phyloP scores from a whole-genome alignment of 2,329 filamentous ascomycete species.

The Clathrospora elynae region DNA sequence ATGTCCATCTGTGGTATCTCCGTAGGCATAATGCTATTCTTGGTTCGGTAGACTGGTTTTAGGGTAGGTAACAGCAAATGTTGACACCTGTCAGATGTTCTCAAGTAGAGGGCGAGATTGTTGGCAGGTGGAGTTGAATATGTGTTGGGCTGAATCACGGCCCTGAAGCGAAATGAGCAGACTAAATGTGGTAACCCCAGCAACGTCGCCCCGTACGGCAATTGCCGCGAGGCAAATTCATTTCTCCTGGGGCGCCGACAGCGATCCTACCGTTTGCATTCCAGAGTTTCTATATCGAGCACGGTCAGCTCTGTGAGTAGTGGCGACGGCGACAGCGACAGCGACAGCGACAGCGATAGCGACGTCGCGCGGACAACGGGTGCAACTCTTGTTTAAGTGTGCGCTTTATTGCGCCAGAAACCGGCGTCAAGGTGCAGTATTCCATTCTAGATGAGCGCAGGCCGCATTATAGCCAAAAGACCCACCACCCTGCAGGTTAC shows the following conservation, averaged over 20 bases:
- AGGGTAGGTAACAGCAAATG: slow-evolving; percentile 1
- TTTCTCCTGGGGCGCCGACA: neutral
- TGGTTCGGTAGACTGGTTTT: slow-evolving; percentile 1
- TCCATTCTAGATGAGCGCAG: neutral
- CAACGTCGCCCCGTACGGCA: neutral
- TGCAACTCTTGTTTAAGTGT: neutral
- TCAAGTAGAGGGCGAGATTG: neutral
- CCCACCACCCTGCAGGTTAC: neutral
- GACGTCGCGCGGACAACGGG: neutral
- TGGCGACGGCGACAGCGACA: no score
- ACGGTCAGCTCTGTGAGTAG: neutral
- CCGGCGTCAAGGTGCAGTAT: neutral
- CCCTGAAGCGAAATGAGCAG: slow-evolving; percentile 1
- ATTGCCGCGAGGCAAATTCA: neutral
- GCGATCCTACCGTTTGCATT: neutral
- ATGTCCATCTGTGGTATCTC: slow-evolving; percentile 5
- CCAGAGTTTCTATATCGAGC: neutral
- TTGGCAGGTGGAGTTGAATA: neutral
- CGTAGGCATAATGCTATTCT: slow-evolving; percentile 1
- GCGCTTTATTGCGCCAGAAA: neutral
- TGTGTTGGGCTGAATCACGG: neutral
- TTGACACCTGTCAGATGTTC: neutral
- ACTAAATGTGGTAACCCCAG: neutral
- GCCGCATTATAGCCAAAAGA: neutral
- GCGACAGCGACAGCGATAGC: no score